Percentiles rank a stretch among this genome's conserved stretches.
Evolutionary conservation across 768 basidiomycete genomes (phyloP).

Genomic region (Guyanaporus albipodus): DNA sequence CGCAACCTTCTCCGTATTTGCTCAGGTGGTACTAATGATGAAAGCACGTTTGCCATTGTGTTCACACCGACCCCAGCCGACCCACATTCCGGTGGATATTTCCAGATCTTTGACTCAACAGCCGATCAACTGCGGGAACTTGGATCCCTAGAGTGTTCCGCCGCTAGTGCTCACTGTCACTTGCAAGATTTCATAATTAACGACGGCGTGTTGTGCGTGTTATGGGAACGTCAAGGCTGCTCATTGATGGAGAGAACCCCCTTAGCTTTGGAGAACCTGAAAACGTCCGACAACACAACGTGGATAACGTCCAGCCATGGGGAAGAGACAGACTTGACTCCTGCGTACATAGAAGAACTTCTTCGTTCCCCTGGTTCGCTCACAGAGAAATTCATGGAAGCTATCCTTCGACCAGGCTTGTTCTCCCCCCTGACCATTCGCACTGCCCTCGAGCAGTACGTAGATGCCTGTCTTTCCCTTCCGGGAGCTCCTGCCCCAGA

Average conservation of each 20-base stretch:
- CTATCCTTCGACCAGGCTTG: conserved; percentile 80
- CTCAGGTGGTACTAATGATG: conserved; percentile 41
- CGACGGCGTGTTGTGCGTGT: conserved; percentile 51
- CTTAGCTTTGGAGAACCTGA: conserved; percentile 38
- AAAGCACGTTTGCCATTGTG: conserved; percentile 58
- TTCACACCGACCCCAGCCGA: conserved; percentile 70
- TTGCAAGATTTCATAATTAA: conserved; percentile 75
- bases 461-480: conserved; percentile 62
- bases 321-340: conserved; percentile 73
- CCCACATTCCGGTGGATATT: conserved; percentile 70
- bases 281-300: conserved; percentile 27
- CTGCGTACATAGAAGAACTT: conserved; percentile 84
- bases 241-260: conserved; percentile 60
- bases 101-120: conserved; percentile 59
- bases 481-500: conserved; percentile 55
- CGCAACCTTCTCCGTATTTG: conserved; percentile 67
- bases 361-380: conserved; percentile 68
- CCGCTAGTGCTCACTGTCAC: conserved; percentile 59
- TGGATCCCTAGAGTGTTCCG: conserved; percentile 56
- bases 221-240: conserved; percentile 82
- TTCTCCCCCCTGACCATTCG: conserved; percentile 82
- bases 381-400: conserved; percentile 74
- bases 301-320: conserved; percentile 62
- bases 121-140: conserved; percentile 58
- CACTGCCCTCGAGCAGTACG: conserved; percentile 81